phyloP scores from a whole-genome alignment of 805 yeast genomes.

The Naumovozyma baii region DNA sequence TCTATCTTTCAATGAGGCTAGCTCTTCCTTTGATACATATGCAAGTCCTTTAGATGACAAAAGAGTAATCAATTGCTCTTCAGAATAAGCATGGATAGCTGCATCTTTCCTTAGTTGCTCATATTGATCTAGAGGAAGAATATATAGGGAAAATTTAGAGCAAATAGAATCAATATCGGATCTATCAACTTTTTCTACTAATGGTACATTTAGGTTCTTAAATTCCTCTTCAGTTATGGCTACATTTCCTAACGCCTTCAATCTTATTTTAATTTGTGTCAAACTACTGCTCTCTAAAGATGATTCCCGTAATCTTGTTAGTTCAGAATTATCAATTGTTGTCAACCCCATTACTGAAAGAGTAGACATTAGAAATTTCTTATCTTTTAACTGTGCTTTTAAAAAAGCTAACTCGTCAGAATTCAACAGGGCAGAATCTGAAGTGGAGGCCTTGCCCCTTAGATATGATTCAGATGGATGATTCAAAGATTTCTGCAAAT shows the following conservation, averaged over 20 bases:
- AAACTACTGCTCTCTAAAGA: conserved; percentile 4
- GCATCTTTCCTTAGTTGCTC: conserved; percentile 6
- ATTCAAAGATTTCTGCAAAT: conserved; percentile 12
- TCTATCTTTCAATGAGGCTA: not conserved
- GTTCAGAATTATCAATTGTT: conserved; percentile 10
- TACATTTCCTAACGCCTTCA: conserved; percentile 8
- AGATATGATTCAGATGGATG: conserved; percentile 18
- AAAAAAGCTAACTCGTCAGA: conserved; percentile 8
- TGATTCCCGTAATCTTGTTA: conserved; percentile 4
- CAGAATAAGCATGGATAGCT: conserved; percentile 9
- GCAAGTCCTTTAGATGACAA: conserved; percentile 11
- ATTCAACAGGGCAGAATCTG: conserved; percentile 10
- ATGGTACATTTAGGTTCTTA: conserved; percentile 3
- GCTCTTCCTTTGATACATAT: conserved; percentile 9
- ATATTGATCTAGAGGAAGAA: conserved; percentile 10
- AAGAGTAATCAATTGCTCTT: conserved; percentile 10
- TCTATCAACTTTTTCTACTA: conserved; percentile 4
- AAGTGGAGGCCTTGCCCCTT: conserved; percentile 12
- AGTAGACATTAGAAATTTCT: conserved; percentile 7
- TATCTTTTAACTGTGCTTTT: conserved; percentile 4
- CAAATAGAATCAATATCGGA: conserved; percentile 11
- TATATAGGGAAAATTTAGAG: conserved; percentile 9
- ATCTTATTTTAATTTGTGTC: conserved; percentile 6
- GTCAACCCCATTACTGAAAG: conserved; percentile 11
- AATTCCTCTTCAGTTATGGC: conserved; percentile 8